These are phyloP conservation scores for Asterella californica DNA, from an alignment of 225 moss, liverwort and hornwort species.

Conservation along the genomic window DNA sequence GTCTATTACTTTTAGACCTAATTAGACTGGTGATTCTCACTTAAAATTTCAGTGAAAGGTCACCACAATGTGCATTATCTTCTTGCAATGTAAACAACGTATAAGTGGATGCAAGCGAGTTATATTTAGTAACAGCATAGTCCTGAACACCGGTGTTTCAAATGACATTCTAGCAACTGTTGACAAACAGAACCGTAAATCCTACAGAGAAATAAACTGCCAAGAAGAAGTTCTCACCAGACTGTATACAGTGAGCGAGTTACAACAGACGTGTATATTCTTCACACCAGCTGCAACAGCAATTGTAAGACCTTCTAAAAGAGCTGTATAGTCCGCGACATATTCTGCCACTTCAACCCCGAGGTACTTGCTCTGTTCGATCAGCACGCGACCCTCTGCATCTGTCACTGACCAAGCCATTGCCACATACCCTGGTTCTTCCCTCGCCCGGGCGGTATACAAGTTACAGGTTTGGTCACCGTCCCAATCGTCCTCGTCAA, in stretches of 20 bases:
- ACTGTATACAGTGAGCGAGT: constrained; percentile 49
- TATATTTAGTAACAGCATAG: too few relatives aligned
- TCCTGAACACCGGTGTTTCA: too few relatives aligned
- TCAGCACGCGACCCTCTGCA: constrained; percentile 40
- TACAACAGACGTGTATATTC: constrained; percentile 38
- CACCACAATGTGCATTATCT: too few relatives aligned
- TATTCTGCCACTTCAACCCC: constrained; percentile 44
- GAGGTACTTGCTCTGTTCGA: constrained; percentile 52
- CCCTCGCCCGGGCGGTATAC: constrained; percentile 42
- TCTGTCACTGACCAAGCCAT: constrained; percentile 61
- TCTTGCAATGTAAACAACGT: too few relatives aligned
- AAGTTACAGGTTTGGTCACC: constrained; percentile 28
- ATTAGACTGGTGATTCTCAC: too few relatives aligned
- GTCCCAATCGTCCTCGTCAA: constrained; percentile 9
- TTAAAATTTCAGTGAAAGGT: too few relatives aligned
- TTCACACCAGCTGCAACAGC: constrained; percentile 51
- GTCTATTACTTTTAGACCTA: too few relatives aligned
- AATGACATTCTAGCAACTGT: too few relatives aligned
- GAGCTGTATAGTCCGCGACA: constrained; percentile 58
- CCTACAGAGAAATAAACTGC: not conserved
- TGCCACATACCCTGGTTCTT: constrained; percentile 52
- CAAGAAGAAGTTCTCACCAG: constrained; percentile 43
- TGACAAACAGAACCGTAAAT: too few relatives aligned
- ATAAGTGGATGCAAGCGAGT: too few relatives aligned
- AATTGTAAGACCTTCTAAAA: constrained; percentile 57